phyloP scores from a whole-genome alignment of 352 stramenopile genomes.

The Pythium chondricola region DNA sequence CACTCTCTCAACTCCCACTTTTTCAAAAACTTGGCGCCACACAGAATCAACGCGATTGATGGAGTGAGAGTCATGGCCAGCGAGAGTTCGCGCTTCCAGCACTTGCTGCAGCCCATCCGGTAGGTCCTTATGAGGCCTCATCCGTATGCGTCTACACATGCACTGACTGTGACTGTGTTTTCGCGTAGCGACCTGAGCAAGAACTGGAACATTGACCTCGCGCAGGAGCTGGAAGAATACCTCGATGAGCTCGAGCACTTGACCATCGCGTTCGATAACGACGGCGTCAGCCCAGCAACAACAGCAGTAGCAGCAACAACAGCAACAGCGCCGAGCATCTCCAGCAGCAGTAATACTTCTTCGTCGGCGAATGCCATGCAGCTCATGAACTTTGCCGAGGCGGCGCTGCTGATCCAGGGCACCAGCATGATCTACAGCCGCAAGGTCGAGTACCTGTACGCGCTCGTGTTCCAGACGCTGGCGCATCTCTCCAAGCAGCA shows the following conservation, averaged over 20 bases:
- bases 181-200: slow-evolving; percentile 88
- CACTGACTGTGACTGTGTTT: no score
- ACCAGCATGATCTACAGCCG: slow-evolving; percentile 92
- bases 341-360: no score
- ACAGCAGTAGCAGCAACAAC: background rate
- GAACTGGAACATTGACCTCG: slow-evolving; percentile 91
- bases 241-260: slow-evolving; percentile 81
- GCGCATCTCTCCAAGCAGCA: slow-evolving; percentile 70
- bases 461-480: slow-evolving; percentile 88
- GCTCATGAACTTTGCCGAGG: slow-evolving; percentile 90
- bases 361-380: background rate
- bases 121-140: slow-evolving; percentile 24
- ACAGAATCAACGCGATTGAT: no score
- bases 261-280: slow-evolving; percentile 58
- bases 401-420: slow-evolving; percentile 91
- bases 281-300: slow-evolving; percentile 16
- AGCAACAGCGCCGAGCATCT: background rate
- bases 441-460: slow-evolving; percentile 94
- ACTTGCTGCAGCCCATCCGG: slow-evolving; percentile 84
- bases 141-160: no score
- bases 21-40: no score
- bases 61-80: slow-evolving; percentile 23
- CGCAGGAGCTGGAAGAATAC: slow-evolving; percentile 86
- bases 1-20: no score
- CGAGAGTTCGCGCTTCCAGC: slow-evolving; percentile 60